Conservation (phyloP, 441 rosid species). For the Rhodomyrtus psidioides region DNA sequence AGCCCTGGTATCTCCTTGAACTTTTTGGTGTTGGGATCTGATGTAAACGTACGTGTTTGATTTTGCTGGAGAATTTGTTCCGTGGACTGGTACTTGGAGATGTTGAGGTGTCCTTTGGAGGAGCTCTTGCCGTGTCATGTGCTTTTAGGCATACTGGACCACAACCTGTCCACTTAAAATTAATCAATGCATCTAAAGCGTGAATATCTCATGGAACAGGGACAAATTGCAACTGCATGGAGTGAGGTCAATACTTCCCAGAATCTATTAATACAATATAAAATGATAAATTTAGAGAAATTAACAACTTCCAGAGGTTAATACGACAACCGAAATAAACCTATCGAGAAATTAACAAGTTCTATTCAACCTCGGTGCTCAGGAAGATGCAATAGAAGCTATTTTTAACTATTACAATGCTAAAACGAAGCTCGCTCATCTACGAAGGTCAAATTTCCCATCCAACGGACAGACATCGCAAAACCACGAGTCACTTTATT, state of each 20-base stretch:
- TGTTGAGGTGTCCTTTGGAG: no score
- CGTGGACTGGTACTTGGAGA: no score
- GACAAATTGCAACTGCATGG: not conserved
- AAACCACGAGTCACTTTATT: no score
- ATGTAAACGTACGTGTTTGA: no score
- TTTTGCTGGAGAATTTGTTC: no score
- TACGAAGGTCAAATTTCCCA: not conserved
- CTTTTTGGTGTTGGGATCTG: no score
- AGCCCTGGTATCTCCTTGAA: no score
- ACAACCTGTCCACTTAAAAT: not conserved
- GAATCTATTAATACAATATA: not conserved
- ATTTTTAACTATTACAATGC: not conserved
- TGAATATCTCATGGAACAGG: not conserved
- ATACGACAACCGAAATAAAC: no score
- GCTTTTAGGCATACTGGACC: not conserved
- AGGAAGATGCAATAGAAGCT: not conserved
- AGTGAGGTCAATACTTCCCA: not conserved
- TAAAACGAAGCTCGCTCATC: not conserved
- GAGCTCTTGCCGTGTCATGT: no score
- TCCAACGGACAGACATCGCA: not conserved
- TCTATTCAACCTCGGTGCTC: not conserved
- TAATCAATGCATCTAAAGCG: not conserved
- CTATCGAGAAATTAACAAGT: not conserved
- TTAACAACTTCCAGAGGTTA: not conserved
- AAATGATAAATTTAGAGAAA: not conserved